Base-by-base conservation (phyloP, 2,329 filamentous ascomycete genomes). In the Colletotrichum sp. region DNA sequence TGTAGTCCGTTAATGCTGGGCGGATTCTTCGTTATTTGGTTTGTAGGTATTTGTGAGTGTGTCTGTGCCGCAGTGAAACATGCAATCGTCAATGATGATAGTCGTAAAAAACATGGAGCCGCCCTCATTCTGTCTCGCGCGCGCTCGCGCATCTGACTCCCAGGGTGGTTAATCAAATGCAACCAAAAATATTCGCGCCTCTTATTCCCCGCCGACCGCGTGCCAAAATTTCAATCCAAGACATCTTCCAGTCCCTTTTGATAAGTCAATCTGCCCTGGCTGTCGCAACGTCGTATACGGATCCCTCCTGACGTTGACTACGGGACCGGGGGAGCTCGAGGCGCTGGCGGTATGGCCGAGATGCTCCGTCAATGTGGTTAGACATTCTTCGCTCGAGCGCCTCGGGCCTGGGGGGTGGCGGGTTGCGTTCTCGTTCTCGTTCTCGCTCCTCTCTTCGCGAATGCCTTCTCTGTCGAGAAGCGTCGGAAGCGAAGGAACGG, bases 1-100 rank as follows among this genome's bases (percentile, higher is more conserved):
- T 49, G 57, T 76, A 76, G 64, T 76, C 73, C 73, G 73, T 76
- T 66, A 52, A 76, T 76, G 73, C 73, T 68, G 59, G 67, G 73
- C 70, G 73, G 73, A 69, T 73, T 73, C 73, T 76, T 71, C 68
- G 68, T 76, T 73, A 60, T 73, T 76, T 76, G 63, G 44, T 44
- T 34, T 70, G n/a, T 72, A 59, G 64, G 28, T 63, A 39, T 73
- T 63, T 44, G 28, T 63, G 32, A 36, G 68, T 52, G n/a, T 57
- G 65, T 68, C 32, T 30, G 30, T 32, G 60, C 66, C 44, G 70
- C 68, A 71, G 73, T 44, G 34, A 55, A 64, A 63, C 70, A 73
- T 76, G 73, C 59, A 73, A 73, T 76, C 70, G 57, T 70, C 32
- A 60, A 68, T 68, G 66, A 59, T 68, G 36, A 70, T 32, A 62